Conservation (phyloP, 2,329 filamentous ascomycete species). For the Cytospora paraplurivora region DNA sequence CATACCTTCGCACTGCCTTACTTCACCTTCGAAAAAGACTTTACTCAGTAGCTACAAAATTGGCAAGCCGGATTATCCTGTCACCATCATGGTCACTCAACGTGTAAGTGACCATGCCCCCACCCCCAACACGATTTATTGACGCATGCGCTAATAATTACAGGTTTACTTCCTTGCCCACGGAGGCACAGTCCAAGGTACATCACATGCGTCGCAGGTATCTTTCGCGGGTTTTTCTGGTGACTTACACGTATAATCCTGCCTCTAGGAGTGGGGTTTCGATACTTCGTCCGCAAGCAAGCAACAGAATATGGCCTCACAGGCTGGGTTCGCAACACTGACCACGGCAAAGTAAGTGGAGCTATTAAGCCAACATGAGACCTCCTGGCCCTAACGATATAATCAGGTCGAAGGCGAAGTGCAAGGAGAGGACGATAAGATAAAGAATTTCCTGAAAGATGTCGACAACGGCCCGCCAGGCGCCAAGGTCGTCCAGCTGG, state of each 20-base stretch:
- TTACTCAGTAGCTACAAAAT: background rate
- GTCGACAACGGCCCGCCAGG: constrained; percentile 73
- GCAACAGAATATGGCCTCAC: constrained; percentile 55
- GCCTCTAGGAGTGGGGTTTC: constrained; percentile 55
- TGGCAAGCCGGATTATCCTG: background rate
- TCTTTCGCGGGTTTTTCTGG: constrained; percentile 27
- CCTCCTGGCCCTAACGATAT: constrained; percentile 24
- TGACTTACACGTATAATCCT: background rate
- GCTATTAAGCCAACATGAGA: constrained; percentile 19
- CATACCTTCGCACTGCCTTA: background rate
- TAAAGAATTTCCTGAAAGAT: constrained; percentile 73
- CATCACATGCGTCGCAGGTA: no score
- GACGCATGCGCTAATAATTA: background rate
- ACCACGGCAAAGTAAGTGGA: constrained; percentile 53
- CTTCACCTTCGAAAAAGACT: background rate
- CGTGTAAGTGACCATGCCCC: background rate
- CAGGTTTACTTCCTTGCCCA: constrained; percentile 63
- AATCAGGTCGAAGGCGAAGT: constrained; percentile 86
- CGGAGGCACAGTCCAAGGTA: constrained; percentile 68
- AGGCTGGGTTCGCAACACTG: constrained; percentile 64
- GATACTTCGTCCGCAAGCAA: constrained; percentile 57
- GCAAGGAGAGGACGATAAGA: constrained; percentile 68
- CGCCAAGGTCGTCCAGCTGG: constrained; percentile 73
- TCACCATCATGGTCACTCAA: background rate
- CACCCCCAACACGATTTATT: no score